Evolutionary conservation across 2,329 filamentous ascomycete species (phyloP), one percentile per base, ranked within the genome.

Genomic region (Fonsecaea multimorphosa): DNA sequence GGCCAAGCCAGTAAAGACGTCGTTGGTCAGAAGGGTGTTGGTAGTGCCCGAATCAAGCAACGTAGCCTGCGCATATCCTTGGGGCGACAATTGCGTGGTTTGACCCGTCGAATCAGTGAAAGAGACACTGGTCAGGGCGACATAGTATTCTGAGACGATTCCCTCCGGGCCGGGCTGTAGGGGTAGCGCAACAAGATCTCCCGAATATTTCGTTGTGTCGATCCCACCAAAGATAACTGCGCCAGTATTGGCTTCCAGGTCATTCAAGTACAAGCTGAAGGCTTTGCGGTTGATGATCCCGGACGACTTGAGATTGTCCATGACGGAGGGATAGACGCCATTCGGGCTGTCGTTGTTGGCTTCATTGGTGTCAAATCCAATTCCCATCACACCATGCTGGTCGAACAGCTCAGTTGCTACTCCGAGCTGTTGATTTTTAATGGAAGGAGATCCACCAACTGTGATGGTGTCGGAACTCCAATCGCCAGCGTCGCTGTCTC

Each of bases 21-120:
- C 81, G 65, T 85, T 81, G 1, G 90, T 90, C 0, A 93, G 78
- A 73, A 90, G 91, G 69, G 84, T 89, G 66, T 91, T 80, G 3
- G 87, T 90, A 11, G 88, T 90, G 44, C 91, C 91, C 0, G 89
- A 91, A 77, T 93, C 91, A 29, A 93, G 84, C 4, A 93, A 82
- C 1, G 87, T 89, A 3, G 85, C 78, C 2, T 89, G 79, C 4
- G 86, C 73, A 19, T 76, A 70, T 3, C 59, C 66, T 6, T 83
- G 77, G 29, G 78, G 80, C 66, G 81, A 82, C 52, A 79, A 77
- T 24, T 73, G 73, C 4, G 72, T 77, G 76, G 55, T 70, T 79
- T 38, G 76, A 3, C 68, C 69, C 2, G 54, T 51, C 19, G 62
- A n/a, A 55, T 68, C 65, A 6, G 83, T 85, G 65, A 85, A 71